Conservation (phyloP, 1,284 basidiomycete genomes). For the Rhizoctonia solani region DNA sequence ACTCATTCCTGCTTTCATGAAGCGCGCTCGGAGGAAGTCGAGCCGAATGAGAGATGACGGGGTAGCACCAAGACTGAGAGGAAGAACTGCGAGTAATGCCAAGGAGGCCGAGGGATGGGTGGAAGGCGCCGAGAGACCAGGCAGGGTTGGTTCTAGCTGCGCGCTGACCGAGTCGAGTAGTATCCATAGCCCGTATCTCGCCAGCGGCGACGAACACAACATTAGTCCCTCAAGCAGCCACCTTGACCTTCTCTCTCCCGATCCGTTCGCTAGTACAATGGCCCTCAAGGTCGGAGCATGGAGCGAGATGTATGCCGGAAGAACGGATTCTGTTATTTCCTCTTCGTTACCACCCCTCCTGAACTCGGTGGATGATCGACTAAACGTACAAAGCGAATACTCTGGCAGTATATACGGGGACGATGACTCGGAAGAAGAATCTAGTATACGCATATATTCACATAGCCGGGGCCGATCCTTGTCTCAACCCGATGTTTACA, state of each 20-base stretch:
- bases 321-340: background rate
- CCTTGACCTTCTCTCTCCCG: constrained; percentile 25
- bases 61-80: background rate
- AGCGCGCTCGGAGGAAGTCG: constrained; percentile 23
- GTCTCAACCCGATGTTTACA: constrained; percentile 27
- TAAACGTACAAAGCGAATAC: constrained; percentile 1
- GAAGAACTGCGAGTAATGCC: background rate
- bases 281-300: constrained; percentile 27
- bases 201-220: constrained; percentile 15
- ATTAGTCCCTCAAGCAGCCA: constrained; percentile 27
- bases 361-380: background rate
- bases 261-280: constrained; percentile 31
- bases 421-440: constrained; percentile 28
- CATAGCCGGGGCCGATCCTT: constrained; percentile 28
- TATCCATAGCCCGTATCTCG: background rate
- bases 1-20: constrained; percentile 31
- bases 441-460: constrained; percentile 32
- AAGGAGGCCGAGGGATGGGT: background rate
- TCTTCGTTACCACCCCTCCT: background rate
- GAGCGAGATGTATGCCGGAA: constrained; percentile 29
- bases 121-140: background rate
- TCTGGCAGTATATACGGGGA: constrained; percentile 19
- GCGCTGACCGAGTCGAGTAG: constrained; percentile 3
- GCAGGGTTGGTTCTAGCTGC: constrained; percentile 1
- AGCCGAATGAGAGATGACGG: constrained; percentile 4